phyloP scores from a whole-genome alignment of 441 rosid genomes.

The Corymbia calophylla region DNA sequence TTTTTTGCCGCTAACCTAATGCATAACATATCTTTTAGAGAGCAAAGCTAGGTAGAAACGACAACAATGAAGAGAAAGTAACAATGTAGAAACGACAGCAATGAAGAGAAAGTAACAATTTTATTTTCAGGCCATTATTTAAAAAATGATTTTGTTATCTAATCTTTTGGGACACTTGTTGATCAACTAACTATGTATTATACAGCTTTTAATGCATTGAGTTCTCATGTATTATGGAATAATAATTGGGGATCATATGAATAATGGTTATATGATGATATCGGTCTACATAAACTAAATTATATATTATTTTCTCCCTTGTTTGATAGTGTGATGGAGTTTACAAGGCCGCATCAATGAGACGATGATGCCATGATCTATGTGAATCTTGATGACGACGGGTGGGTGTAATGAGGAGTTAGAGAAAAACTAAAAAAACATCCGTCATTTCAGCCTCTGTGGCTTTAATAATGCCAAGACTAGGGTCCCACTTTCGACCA shows the following conservation, averaged over 20 bases:
- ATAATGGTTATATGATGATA: background rate
- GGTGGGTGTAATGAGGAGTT: background rate
- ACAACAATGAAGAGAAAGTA: too few species aligned
- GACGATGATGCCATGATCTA: background rate
- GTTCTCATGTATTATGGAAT: background rate
- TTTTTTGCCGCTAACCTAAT: too few species aligned
- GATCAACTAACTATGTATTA: background rate
- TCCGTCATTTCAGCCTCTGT: background rate
- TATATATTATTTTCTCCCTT: too few species aligned
- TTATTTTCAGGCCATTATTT: background rate
- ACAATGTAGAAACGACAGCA: too few species aligned
- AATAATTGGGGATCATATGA: background rate
- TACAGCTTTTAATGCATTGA: background rate
- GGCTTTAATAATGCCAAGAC: background rate
- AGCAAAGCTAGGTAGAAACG: too few species aligned
- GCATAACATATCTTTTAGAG: too few species aligned
- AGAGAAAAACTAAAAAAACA: background rate
- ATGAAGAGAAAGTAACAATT: too few species aligned
- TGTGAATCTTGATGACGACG: background rate
- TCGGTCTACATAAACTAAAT: too few species aligned
- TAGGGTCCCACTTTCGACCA: rapidly evolving
- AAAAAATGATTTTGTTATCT: too few species aligned
- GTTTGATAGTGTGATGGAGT: too few species aligned
- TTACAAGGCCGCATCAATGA: background rate
- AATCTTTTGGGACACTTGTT: background rate